A percentile compares a stretch with the other conserved stretches of the same genome.
Evolutionary conservation across 1,284 basidiomycete genomes (phyloP).

Genomic region (Cyathus olla): DNA sequence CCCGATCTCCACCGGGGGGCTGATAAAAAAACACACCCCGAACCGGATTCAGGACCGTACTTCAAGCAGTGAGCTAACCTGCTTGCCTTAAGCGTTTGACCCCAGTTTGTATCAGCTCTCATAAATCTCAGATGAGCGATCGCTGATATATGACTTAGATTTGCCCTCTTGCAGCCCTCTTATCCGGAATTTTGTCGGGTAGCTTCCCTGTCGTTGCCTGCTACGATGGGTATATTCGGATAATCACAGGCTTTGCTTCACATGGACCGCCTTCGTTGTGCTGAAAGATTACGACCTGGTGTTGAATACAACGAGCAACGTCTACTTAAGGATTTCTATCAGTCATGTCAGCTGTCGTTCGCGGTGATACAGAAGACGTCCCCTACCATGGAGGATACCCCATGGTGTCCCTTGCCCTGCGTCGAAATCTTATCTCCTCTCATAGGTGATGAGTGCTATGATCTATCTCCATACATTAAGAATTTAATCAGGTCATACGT

Average conservation of each 20-base stretch:
- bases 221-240: neutral
- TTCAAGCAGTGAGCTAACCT: too few species aligned
- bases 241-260: neutral
- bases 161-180: neutral
- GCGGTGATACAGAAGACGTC: neutral
- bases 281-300: too few species aligned
- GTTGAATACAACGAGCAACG: too few species aligned
- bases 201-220: neutral
- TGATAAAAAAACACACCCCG: too few species aligned
- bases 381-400: neutral
- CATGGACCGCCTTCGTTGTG: too few species aligned
- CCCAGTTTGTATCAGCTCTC: too few species aligned
- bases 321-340: neutral
- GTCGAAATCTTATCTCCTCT: neutral
- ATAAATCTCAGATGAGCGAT: neutral
- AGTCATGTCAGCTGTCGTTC: neutral
- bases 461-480: too few species aligned
- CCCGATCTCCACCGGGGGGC: too few species aligned
- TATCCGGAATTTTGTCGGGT: neutral
- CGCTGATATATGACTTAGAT: neutral
- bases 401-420: neutral
- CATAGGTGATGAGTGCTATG: too few species aligned
- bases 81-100: too few species aligned
- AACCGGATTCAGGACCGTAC: too few species aligned
- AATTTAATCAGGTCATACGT: too few species aligned